These are phyloP conservation scores for Dactylellina parvicollis DNA, from an alignment of 2,329 filamentous ascomycete genomes.

Conservation along the genomic window DNA sequence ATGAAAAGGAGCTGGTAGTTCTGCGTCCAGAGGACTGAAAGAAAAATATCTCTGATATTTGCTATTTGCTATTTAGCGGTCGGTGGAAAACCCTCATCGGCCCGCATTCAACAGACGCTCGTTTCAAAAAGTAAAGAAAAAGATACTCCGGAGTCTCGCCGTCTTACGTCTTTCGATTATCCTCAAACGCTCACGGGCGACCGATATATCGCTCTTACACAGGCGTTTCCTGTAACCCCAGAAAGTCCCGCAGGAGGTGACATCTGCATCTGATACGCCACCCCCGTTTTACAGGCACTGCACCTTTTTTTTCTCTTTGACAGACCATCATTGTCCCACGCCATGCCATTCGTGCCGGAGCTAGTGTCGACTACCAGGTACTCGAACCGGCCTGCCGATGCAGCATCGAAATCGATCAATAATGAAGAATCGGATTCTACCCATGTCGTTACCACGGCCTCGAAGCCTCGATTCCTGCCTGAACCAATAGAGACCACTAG, in stretches of 20 bases:
- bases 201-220: background rate
- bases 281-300: background rate
- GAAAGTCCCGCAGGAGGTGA: slow-evolving; percentile 40
- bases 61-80: background rate
- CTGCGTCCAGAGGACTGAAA: too few relatives aligned
- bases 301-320: too few relatives aligned
- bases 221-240: background rate
- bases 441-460: slow-evolving; percentile 8
- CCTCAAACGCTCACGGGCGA: too few relatives aligned
- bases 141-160: slow-evolving; percentile 48
- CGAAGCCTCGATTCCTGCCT: slow-evolving; percentile 54
- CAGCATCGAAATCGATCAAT: background rate
- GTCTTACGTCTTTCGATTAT: slow-evolving; percentile 13
- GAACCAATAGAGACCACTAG: slow-evolving; percentile 56
- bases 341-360: slow-evolving; percentile 52
- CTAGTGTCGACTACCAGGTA: slow-evolving; percentile 50
- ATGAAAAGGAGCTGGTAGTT: too few relatives aligned
- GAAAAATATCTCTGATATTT: background rate
- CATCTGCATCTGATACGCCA: slow-evolving; percentile 17
- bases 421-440: slow-evolving; percentile 7
- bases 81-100: background rate
- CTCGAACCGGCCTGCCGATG: slow-evolving; percentile 42
- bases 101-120: slow-evolving; percentile 21
- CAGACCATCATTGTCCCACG: slow-evolving; percentile 2
- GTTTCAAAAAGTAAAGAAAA: slow-evolving; percentile 15